Evolutionary conservation across 768 basidiomycete genomes (phyloP).

Genomic region (Porphyrellus cyaneotinctus): DNA sequence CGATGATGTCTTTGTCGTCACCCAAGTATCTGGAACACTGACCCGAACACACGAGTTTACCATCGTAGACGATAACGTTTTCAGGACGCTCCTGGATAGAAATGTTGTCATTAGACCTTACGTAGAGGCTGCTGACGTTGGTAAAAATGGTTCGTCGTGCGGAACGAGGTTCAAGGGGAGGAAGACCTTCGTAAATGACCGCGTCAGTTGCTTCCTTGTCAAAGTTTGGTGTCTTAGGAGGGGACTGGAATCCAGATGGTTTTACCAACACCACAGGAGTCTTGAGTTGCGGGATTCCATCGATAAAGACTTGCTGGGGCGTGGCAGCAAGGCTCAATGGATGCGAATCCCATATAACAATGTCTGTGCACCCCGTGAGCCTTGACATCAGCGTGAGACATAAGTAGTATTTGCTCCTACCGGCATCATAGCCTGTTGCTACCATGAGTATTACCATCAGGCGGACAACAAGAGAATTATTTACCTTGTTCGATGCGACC

Average conservation of each 20-base stretch:
- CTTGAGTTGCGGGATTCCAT: slow-evolving; percentile 73
- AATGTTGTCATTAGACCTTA: slow-evolving; percentile 23
- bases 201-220: slow-evolving; percentile 61
- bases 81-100: slow-evolving; percentile 25
- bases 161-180: slow-evolving; percentile 51
- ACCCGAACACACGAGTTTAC: slow-evolving; percentile 51
- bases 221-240: slow-evolving; percentile 65
- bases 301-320: slow-evolving; percentile 75
- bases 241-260: slow-evolving; percentile 38
- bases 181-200: slow-evolving; percentile 66
- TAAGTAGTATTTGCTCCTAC: slow-evolving; percentile 14
- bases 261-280: slow-evolving; percentile 38
- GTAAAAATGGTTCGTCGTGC: slow-evolving; percentile 49
- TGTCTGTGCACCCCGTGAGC: slow-evolving; percentile 34
- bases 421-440: slow-evolving; percentile 43
- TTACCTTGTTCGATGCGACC: slow-evolving; percentile 54
- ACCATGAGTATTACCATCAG: neutral
- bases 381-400: neutral
- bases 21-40: slow-evolving; percentile 20
- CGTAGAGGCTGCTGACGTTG: slow-evolving; percentile 55
- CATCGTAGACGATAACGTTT: slow-evolving; percentile 42
- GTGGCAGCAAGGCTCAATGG: slow-evolving; percentile 73
- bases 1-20: slow-evolving; percentile 25
- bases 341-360: slow-evolving; percentile 77
- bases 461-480: neutral